phyloP scores from a whole-genome alignment of 2,329 filamentous ascomycete genomes.

The Phoma sp. region DNA sequence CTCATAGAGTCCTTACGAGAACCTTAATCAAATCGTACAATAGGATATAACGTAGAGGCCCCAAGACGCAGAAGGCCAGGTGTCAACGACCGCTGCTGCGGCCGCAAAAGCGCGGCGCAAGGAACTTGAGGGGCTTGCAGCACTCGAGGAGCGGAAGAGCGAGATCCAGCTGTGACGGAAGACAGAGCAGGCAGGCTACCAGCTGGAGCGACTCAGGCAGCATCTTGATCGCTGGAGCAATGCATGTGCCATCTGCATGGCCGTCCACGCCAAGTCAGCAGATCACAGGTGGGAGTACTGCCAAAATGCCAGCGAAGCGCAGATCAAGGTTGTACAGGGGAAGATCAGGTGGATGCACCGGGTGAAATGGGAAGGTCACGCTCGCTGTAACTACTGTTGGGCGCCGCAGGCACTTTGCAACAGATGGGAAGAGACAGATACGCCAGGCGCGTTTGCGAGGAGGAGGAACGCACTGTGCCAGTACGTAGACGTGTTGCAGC shows the following conservation, averaged over 20 bases:
- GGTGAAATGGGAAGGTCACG: not conserved
- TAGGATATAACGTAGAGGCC: too few species aligned
- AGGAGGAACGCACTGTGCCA: not conserved
- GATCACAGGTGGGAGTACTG: not conserved
- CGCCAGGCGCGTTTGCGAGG: not conserved
- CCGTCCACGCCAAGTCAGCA: not conserved
- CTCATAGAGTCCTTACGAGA: too few species aligned
- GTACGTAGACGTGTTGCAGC: not conserved
- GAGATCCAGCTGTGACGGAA: constrained; percentile 1
- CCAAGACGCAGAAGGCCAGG: not conserved
- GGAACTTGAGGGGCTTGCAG: not conserved
- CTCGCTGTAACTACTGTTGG: not conserved
- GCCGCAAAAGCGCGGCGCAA: not conserved
- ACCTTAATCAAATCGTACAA: too few species aligned
- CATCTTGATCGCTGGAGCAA: constrained; percentile 5
- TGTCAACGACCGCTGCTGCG: too few species aligned
- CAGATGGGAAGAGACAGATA: constrained; percentile 2
- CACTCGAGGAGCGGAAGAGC: not conserved
- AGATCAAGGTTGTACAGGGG: not conserved
- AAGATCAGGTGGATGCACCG: not conserved
- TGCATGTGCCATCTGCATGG: constrained; percentile 2
- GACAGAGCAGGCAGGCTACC: not conserved
- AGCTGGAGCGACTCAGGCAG: constrained; percentile 7
- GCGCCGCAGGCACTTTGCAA: constrained; percentile 4
- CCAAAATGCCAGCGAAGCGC: not conserved